phyloP scores from a whole-genome alignment of 2,329 filamentous ascomycete genomes.

The Aspergillus pseudoviridinutans region DNA sequence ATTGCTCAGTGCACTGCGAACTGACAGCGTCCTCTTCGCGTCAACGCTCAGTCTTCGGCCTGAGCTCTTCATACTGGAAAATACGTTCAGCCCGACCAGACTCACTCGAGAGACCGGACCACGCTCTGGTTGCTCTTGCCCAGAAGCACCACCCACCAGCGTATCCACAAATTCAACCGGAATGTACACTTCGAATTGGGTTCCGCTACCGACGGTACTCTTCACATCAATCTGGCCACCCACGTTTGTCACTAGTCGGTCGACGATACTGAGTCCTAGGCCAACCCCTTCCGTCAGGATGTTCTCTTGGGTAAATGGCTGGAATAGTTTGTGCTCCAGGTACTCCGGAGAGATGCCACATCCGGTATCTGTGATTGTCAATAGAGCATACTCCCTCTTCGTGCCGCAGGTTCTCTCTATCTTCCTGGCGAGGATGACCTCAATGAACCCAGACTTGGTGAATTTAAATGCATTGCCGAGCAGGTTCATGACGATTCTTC shows the following conservation, averaged over 20 bases:
- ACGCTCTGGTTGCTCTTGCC: neutral
- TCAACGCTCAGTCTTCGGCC: slow-evolving; percentile 21
- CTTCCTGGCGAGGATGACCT: slow-evolving; percentile 22
- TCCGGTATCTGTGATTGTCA: slow-evolving; percentile 59
- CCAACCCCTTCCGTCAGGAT: slow-evolving; percentile 57
- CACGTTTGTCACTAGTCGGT: slow-evolving; percentile 53
- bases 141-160: neutral
- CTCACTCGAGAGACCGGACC: slow-evolving; percentile 14
- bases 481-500: slow-evolving; percentile 36
- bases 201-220: slow-evolving; percentile 32
- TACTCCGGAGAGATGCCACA: slow-evolving; percentile 60
- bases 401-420: slow-evolving; percentile 6
- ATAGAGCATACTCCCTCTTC: slow-evolving; percentile 17
- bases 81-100: slow-evolving; percentile 25
- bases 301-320: slow-evolving; percentile 61
- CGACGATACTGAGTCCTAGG: slow-evolving; percentile 61
- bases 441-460: slow-evolving; percentile 30
- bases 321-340: slow-evolving; percentile 54
- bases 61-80: slow-evolving; percentile 17
- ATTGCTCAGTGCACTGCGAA: slow-evolving; percentile 23
- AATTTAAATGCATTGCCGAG: slow-evolving; percentile 38
- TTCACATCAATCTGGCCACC: slow-evolving; percentile 55
- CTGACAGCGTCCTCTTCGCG: slow-evolving; percentile 26
- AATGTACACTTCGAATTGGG: slow-evolving; percentile 27
- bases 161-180: slow-evolving; percentile 14